These are phyloP conservation scores for Mucor lusitanicus DNA, from an alignment of 371 early-diverging fungal species.

Conservation along the genomic window DNA sequence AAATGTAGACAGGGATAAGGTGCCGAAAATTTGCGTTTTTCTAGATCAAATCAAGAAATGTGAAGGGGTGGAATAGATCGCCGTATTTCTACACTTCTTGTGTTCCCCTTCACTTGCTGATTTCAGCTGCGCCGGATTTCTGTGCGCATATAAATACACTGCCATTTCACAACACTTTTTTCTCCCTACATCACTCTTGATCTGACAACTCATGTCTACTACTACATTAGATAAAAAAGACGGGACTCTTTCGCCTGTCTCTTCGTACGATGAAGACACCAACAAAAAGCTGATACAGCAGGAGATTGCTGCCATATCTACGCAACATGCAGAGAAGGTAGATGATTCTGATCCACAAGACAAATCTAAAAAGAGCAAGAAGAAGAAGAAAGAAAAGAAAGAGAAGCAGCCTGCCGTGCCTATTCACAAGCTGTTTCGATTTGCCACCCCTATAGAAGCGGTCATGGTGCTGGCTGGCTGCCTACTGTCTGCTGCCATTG, in stretches of 20 bases:
- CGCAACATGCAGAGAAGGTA: not conserved
- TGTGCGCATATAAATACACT: not conserved
- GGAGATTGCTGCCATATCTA: not conserved
- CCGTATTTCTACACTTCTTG: not conserved
- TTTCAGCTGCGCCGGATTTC: not conserved
- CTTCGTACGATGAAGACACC: not conserved
- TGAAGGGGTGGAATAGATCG: not conserved
- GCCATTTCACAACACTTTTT: not conserved
- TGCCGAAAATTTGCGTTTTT: not conserved
- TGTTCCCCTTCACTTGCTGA: not conserved
- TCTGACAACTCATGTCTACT: not conserved
- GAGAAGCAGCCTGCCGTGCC: constrained; percentile 48
- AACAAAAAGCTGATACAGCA: not conserved
- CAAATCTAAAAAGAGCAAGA: constrained; percentile 26
- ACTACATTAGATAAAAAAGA: not conserved
- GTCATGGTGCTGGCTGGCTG: constrained; percentile 42
- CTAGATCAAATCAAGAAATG: not conserved
- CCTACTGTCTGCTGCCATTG: constrained; percentile 24
- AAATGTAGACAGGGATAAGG: not conserved
- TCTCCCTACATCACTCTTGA: not conserved
- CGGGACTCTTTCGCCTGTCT: not conserved
- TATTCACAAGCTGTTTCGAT: constrained; percentile 62
- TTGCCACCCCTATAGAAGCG: constrained; percentile 62
- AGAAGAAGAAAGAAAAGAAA: constrained; percentile 45
- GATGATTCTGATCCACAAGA: not conserved